Percentiles rank a stretch among this genome's conserved stretches.
These are phyloP conservation scores for Pseudogymnoascus sp. DNA, from an alignment of 2,329 filamentous ascomycete species.

Conservation along the genomic window DNA sequence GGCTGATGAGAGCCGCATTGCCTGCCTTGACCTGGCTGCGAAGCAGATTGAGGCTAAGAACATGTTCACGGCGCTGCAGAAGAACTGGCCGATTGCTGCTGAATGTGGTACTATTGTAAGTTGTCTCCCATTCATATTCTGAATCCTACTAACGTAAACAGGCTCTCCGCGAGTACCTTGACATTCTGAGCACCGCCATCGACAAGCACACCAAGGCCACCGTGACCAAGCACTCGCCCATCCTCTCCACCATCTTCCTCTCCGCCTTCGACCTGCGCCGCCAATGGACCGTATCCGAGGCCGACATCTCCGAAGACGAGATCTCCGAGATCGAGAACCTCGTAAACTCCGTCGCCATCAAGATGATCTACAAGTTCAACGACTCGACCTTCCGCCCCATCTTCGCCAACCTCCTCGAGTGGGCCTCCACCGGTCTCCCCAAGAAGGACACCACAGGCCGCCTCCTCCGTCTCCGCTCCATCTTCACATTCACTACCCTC, in stretches of 20 bases:
- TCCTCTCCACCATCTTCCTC: conserved; percentile 59
- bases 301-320: conserved; percentile 34
- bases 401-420: conserved; percentile 79
- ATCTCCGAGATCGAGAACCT: conserved; percentile 54
- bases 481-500: conserved; percentile 70
- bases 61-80: conserved; percentile 64
- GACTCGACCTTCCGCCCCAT: conserved; percentile 88
- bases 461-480: conserved; percentile 58
- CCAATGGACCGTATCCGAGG: conserved; percentile 39
- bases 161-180: conserved; percentile 61
- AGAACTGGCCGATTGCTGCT: conserved; percentile 62
- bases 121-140: conserved; percentile 5
- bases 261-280: conserved; percentile 58
- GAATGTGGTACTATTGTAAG: conserved; percentile 54
- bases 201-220: conserved; percentile 69
- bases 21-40: conserved; percentile 67
- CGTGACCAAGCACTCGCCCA: conserved; percentile 65
- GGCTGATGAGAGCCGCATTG: conserved; percentile 54
- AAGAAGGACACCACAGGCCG: conserved; percentile 53
- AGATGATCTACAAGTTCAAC: conserved; percentile 95
- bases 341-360: conserved; percentile 64
- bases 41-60: conserved; percentile 69
- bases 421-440: conserved; percentile 54
- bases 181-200: conserved; percentile 61
- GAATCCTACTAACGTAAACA: conserved; percentile 27